phyloP scores from a whole-genome alignment of 2,329 filamentous ascomycete species.

The Xylaria hypoxylon region DNA sequence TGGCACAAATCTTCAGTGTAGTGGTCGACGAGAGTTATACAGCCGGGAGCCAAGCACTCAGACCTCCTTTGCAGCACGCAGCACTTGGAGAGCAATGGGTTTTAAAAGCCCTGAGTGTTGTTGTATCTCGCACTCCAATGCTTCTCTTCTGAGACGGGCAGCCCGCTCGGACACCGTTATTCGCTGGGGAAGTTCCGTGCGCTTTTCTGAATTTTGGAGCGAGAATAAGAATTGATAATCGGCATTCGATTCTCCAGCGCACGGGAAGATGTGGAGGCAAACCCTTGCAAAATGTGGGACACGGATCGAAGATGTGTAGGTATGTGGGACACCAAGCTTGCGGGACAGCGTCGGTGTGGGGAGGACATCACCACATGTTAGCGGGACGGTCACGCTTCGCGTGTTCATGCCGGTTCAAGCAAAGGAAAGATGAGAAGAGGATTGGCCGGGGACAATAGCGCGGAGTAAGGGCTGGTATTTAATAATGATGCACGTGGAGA shows the following conservation, averaged over 20 bases:
- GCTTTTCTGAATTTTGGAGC: slow-evolving; percentile 6
- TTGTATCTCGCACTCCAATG: background rate
- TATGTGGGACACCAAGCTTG: slow-evolving; percentile 30
- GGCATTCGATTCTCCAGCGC: slow-evolving; percentile 2
- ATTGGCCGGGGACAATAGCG: slow-evolving; percentile 2
- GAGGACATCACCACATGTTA: slow-evolving; percentile 13
- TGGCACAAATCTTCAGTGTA: background rate
- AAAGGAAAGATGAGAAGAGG: background rate
- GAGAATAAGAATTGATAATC: background rate
- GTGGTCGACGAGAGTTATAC: background rate
- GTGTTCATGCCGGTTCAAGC: background rate
- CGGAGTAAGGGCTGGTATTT: slow-evolving; percentile 26
- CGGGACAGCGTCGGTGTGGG: slow-evolving; percentile 31
- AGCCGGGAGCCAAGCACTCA: slow-evolving; percentile 18
- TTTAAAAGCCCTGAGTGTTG: slow-evolving; percentile 9
- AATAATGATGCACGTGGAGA: slow-evolving; percentile 25
- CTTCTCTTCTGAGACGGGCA: background rate
- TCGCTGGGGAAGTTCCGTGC: slow-evolving; percentile 18
- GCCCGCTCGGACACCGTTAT: background rate
- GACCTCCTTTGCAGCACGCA: background rate
- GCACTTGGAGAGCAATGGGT: slow-evolving; percentile 5
- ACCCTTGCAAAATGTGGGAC: slow-evolving; percentile 24
- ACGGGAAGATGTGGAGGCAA: slow-evolving; percentile 1
- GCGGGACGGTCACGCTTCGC: slow-evolving; percentile 21
- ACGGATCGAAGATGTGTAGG: background rate